A percentile compares a stretch with the other conserved stretches of the same genome.
These are phyloP conservation scores for Candida wancherniae DNA, from an alignment of 805 yeast species.

Conservation along the genomic window DNA sequence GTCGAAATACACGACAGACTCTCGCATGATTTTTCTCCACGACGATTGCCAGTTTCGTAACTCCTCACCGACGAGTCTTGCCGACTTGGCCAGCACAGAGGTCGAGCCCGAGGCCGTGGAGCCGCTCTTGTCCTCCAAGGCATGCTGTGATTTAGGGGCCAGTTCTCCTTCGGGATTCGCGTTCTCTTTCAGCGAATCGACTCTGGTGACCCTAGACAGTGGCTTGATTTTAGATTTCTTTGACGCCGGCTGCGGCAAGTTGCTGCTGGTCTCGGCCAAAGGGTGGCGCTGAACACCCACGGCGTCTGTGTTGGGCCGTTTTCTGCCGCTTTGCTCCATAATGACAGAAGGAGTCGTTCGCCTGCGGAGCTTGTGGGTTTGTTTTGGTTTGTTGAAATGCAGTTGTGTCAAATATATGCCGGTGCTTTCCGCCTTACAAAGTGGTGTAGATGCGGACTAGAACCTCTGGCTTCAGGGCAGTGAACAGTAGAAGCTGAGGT, in stretches of 20 bases:
- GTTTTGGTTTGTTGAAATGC: too few relatives aligned
- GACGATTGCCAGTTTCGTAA: slow-evolving; percentile 57
- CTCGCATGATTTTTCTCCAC: slow-evolving; percentile 60
- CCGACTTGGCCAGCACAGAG: slow-evolving; percentile 11
- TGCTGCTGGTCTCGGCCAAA: slow-evolving; percentile 37
- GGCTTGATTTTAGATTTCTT: slow-evolving; percentile 25
- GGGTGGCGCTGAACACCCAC: slow-evolving; percentile 23
- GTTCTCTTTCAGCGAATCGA: slow-evolving; percentile 2
- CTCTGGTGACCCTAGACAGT: slow-evolving; percentile 1
- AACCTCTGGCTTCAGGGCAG: too few relatives aligned
- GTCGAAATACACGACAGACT: slow-evolving; percentile 60
- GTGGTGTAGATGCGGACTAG: too few relatives aligned
- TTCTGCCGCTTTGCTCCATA: slow-evolving; percentile 5
- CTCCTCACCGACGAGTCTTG: slow-evolving; percentile 41
- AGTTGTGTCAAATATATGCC: too few relatives aligned
- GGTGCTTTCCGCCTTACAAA: too few relatives aligned
- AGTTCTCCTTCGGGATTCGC: slow-evolving; percentile 2
- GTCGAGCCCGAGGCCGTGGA: slow-evolving; percentile 6
- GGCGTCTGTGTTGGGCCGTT: slow-evolving; percentile 4
- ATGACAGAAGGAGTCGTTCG: background rate
- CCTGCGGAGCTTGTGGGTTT: too few relatives aligned
- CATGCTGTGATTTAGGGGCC: background rate
- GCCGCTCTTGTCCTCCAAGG: slow-evolving; percentile 3
- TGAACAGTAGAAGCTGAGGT: too few relatives aligned
- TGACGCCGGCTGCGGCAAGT: slow-evolving; percentile 34